A percentile compares a stretch with the other conserved stretches of the same genome.
These are phyloP conservation scores for Pseudoperonospora humuli DNA, from an alignment of 352 stramenopile genomes.

Conservation along the genomic window DNA sequence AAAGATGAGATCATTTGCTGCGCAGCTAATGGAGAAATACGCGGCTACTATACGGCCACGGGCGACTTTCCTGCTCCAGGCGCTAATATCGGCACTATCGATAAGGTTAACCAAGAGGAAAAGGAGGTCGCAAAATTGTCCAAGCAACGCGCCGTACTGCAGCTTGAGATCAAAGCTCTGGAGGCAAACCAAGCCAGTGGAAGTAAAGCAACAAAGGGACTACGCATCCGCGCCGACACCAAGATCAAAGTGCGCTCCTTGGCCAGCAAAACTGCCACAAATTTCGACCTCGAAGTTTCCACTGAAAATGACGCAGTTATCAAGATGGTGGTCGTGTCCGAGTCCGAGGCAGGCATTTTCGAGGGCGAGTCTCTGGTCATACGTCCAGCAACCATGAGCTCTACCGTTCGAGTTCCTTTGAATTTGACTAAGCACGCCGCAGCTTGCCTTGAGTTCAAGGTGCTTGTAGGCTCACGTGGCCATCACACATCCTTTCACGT, in stretches of 20 bases:
- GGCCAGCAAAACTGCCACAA: slow-evolving; percentile 39
- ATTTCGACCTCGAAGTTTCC: slow-evolving; percentile 77
- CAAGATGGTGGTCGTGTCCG: too few species aligned
- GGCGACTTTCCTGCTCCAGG: slow-evolving; percentile 31
- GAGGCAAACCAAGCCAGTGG: too few species aligned
- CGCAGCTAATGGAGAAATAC: slow-evolving; percentile 68
- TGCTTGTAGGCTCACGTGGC: too few species aligned
- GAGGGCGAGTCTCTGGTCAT: too few species aligned
- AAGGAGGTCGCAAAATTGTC: slow-evolving; percentile 78
- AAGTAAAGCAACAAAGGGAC: slow-evolving; percentile 48
- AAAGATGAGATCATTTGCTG: slow-evolving; percentile 84
- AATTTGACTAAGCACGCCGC: too few species aligned
- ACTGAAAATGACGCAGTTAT: too few species aligned
- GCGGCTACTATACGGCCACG: slow-evolving; percentile 47
- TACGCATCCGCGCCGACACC: slow-evolving; percentile 48
- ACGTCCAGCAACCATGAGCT: too few species aligned
- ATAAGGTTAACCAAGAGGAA: slow-evolving; percentile 49
- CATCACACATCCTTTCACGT: too few species aligned
- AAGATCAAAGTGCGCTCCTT: slow-evolving; percentile 53
- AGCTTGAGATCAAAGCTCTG: too few species aligned
- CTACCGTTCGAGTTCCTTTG: too few species aligned
- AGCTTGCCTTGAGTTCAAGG: too few species aligned
- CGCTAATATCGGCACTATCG: slow-evolving; percentile 19
- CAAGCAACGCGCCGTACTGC: slow-evolving; percentile 66
- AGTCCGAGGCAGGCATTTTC: too few species aligned